Evolutionary conservation across 768 basidiomycete genomes (phyloP).

Genomic region (Amanita pseudoporphyria): DNA sequence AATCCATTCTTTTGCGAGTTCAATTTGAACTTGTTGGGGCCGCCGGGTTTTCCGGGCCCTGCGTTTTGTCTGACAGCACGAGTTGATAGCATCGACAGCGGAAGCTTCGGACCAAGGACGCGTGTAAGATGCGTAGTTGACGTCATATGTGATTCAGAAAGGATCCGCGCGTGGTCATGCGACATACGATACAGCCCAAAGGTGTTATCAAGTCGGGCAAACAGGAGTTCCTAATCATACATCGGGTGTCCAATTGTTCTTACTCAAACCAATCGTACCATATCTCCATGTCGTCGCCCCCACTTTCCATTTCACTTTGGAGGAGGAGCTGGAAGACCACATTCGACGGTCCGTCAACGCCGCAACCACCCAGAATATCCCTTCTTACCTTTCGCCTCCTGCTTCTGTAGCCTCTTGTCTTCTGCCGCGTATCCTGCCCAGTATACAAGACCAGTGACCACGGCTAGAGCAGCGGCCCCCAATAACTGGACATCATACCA

Average conservation of each 20-base stretch:
- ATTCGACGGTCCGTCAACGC: not conserved
- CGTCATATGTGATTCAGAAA: not conserved
- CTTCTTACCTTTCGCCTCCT: constrained; percentile 5
- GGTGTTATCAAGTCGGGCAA: not conserved
- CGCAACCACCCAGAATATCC: not conserved
- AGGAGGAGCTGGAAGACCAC: constrained; percentile 1
- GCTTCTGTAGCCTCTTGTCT: constrained; percentile 8
- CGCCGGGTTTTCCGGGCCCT: not conserved
- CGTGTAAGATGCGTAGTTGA: not conserved
- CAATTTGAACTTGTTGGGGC: constrained; percentile 5
- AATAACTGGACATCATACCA: constrained; percentile 10
- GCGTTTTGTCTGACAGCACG: not conserved
- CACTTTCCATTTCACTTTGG: not conserved
- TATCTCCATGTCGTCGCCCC: not conserved
- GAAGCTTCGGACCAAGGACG: too few species aligned
- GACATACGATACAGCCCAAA: not conserved
- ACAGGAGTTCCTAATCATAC: too few species aligned
- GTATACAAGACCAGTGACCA: constrained; percentile 17
- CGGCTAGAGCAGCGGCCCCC: constrained; percentile 17
- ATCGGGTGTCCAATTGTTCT: not conserved
- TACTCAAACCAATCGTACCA: not conserved
- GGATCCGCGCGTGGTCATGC: not conserved
- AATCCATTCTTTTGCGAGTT: not conserved
- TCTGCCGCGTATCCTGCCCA: constrained; percentile 19
- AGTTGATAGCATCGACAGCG: not conserved